These are phyloP conservation scores for Stephanodiscus triporus DNA, from an alignment of 108 stramenopile species.

Conservation along the genomic window DNA sequence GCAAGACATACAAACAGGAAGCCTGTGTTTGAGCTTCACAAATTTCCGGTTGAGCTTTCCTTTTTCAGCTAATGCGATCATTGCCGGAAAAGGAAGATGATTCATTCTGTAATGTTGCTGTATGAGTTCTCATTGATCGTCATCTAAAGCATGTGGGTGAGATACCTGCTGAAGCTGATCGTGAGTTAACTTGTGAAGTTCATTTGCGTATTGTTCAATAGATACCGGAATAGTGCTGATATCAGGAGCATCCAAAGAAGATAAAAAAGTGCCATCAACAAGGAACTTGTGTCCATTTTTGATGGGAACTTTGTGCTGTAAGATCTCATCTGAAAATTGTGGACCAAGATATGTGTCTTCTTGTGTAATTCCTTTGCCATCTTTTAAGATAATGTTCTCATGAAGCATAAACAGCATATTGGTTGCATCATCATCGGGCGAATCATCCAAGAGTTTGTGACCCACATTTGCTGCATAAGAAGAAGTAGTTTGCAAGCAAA, in stretches of 20 bases:
- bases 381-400: neutral
- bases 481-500: neutral
- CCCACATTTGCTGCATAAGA: neutral
- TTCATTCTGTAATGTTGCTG: neutral
- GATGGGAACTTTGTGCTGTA: neutral
- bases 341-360: neutral
- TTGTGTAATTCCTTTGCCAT: neutral
- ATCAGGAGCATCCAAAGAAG: neutral
- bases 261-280: neutral
- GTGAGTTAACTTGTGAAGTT: neutral
- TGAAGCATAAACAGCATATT: neutral
- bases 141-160: neutral
- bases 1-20: slow-evolving; percentile 1
- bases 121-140: neutral
- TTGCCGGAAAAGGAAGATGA: neutral
- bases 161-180: neutral
- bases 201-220: neutral
- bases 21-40: neutral
- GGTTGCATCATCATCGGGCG: neutral
- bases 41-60: neutral
- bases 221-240: neutral
- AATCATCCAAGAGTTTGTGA: neutral
- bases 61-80: neutral
- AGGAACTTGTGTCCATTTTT: neutral
- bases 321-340: neutral